Evolutionary conservation across 345 rosid genomes (phyloP), one percentile per base, ranked within the genome.

Genomic region (Laguncularia racemosa): DNA sequence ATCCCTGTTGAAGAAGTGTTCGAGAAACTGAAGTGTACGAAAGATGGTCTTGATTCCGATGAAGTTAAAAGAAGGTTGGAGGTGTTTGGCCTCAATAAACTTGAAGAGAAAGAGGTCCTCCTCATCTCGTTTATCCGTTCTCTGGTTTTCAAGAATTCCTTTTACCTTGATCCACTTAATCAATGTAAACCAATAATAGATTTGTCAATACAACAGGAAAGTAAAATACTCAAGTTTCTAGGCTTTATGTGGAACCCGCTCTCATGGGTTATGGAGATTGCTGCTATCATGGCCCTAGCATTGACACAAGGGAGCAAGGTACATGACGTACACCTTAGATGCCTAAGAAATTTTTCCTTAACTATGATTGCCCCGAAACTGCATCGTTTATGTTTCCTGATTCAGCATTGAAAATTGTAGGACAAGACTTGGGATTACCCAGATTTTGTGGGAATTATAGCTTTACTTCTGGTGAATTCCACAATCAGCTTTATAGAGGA

Each of bases 221-320:
- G 67, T 16, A 81, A 81, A 73, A 53, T 81, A 53, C 79, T 84
- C 46, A 81, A 75, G 57, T 76, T 84, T 68, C 60, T 78, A 57
- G 84, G 83, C 16, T 84, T 81, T 66, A 84, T 81, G 90, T 80
- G 85, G 84, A 80, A 80, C 67, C 84, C 84, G 19, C 64, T 80
- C 11, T 80, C 84, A 17, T 80, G 85, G 82, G 82, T 77, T 55
- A 80, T 80, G 85, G 82, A 80, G 70, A 82, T 70, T 20, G 85
- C 85, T 7, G 85, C 85, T 33, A 20, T 81, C 59, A 81, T 81
- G 85, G 82, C 85, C 66, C 67, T 80, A 21, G 57, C 63, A 46
- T 74, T 81, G 18, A 78, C 85, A 20, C 80, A 71, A 43, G 76
- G 76, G 47, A 80, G 78, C 40, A 33, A 33, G 20, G 86, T 81